phyloP scores from a whole-genome alignment of 129 eudicot species.

The Logfia minima region DNA sequence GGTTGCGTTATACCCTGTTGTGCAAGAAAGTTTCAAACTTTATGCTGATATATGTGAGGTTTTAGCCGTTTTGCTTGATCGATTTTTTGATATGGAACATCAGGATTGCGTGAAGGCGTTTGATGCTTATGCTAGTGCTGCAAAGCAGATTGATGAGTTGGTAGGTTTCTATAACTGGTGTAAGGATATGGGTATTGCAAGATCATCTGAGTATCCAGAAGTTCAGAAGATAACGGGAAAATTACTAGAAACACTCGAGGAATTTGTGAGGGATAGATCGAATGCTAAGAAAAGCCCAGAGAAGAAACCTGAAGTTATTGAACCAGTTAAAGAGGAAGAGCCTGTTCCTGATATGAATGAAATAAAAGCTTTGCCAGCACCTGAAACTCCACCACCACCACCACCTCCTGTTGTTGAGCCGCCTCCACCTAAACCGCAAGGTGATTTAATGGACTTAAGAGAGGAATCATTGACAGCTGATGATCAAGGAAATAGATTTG shows the following conservation, averaged over 20 bases:
- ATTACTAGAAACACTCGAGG: constrained; percentile 73
- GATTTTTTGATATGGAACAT: constrained; percentile 79
- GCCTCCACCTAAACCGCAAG: constrained; percentile 50
- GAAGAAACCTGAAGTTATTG: constrained; percentile 46
- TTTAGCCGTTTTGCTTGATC: constrained; percentile 68
- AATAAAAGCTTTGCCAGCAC: constrained; percentile 74
- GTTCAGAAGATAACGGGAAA: constrained; percentile 65
- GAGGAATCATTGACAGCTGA: constrained; percentile 66
- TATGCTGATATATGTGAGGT: constrained; percentile 40
- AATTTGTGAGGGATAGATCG: constrained; percentile 76
- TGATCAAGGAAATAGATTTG: constrained; percentile 76
- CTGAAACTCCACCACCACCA: constrained; percentile 55
- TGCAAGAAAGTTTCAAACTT: constrained; percentile 74
- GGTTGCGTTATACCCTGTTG: constrained; percentile 62
- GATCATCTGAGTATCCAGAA: constrained; percentile 80
- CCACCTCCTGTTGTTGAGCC: constrained; percentile 58
- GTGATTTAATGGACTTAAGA: constrained; percentile 67
- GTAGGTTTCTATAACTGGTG: constrained; percentile 72
- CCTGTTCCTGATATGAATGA: constrained; percentile 42
- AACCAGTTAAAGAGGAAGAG: constrained; percentile 48
- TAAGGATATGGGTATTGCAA: constrained; percentile 76
- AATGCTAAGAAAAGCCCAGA: constrained; percentile 70
- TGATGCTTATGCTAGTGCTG: constrained; percentile 63
- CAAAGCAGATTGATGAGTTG: constrained; percentile 85
- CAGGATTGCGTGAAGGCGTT: constrained; percentile 77